Conservation (phyloP, 345 rosid genomes). For the Aquilaria sinensis region DNA sequence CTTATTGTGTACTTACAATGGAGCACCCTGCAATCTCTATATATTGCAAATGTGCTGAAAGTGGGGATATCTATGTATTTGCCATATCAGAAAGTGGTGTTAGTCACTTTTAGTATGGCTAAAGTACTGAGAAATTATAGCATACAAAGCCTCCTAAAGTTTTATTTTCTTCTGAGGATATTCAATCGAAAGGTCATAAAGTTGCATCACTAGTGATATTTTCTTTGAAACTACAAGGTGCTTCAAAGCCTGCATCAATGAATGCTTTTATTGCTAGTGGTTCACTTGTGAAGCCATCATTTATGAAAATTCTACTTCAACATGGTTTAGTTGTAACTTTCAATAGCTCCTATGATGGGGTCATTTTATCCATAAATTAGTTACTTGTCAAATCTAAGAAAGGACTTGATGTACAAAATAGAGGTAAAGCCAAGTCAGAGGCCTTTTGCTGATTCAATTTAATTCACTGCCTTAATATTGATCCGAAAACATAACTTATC, state of each 20-base stretch:
- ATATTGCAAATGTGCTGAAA: conserved; percentile 48
- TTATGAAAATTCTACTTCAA: conserved; percentile 65
- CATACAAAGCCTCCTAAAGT: conserved; percentile 62
- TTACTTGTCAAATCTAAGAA: conserved; percentile 47
- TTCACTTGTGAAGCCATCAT: conserved; percentile 69
- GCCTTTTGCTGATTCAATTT: no score
- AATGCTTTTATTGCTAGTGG: conserved; percentile 71
- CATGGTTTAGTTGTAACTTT: conserved; percentile 55
- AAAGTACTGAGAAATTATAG: conserved; percentile 53
- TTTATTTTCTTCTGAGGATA: conserved; percentile 42
- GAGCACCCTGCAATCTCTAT: conserved; percentile 87
- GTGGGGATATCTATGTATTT: conserved; percentile 42
- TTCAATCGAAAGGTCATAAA: conserved; percentile 29
- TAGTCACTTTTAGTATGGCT: conserved; percentile 80
- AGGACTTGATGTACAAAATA: conserved; percentile 33
- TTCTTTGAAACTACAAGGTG: conserved; percentile 78
- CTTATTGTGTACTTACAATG: conserved; percentile 87
- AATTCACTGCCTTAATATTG: no score
- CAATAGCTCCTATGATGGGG: conserved; percentile 59
- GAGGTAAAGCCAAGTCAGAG: conserved; percentile 32
- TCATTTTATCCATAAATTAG: conserved; percentile 59
- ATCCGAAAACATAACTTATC: no score
- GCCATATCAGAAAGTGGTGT: conserved; percentile 85
- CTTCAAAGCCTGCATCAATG: conserved; percentile 44
- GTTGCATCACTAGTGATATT: conserved; percentile 48